A percentile compares a stretch with the other conserved stretches of the same genome.
These are phyloP conservation scores for Monilinia fructigena DNA, from an alignment of 2,329 filamentous ascomycete genomes.

Conservation along the genomic window DNA sequence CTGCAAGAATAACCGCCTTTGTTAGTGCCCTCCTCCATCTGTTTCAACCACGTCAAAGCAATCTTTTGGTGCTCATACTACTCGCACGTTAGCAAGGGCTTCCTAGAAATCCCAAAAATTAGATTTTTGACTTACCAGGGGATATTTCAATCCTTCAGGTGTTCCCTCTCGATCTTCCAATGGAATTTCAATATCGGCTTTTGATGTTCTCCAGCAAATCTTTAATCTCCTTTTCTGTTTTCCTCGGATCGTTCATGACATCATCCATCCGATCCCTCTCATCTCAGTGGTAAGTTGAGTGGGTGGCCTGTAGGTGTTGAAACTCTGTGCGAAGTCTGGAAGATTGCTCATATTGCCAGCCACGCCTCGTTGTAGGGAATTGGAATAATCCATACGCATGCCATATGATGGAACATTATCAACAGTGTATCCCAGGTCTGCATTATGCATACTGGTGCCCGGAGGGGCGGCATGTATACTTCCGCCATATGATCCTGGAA, in stretches of 20 bases:
- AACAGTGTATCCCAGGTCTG: slow-evolving; percentile 12
- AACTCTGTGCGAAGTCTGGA: slow-evolving; percentile 25
- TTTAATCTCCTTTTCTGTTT: slow-evolving; percentile 65
- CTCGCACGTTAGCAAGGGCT: slow-evolving; percentile 24
- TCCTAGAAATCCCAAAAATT: not conserved
- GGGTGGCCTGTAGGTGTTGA: slow-evolving; percentile 39
- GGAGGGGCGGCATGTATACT: slow-evolving; percentile 1
- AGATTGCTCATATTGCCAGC: slow-evolving; percentile 30
- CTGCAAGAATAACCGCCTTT: slow-evolving; percentile 76
- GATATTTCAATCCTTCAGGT: slow-evolving; percentile 64
- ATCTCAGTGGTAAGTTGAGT: slow-evolving; percentile 38
- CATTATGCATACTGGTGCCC: not conserved
- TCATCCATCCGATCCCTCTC: slow-evolving; percentile 30
- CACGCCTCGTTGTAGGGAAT: slow-evolving; percentile 4
- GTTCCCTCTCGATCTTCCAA: slow-evolving; percentile 64
- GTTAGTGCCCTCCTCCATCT: slow-evolving; percentile 67
- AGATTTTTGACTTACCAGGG: slow-evolving; percentile 45
- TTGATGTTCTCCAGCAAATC: slow-evolving; percentile 69
- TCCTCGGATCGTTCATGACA: slow-evolving; percentile 46
- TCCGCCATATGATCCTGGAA: slow-evolving; percentile 5
- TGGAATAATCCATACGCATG: not conserved
- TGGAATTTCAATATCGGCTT: slow-evolving; percentile 65
- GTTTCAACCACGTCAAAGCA: slow-evolving; percentile 72
- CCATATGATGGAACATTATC: slow-evolving; percentile 11
- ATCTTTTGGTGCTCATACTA: slow-evolving; percentile 77